Percentiles rank a stretch among this genome's conserved stretches.
These are phyloP conservation scores for Colletotrichum nymphaeae DNA, from an alignment of 2,329 filamentous ascomycete genomes.

Conservation along the genomic window DNA sequence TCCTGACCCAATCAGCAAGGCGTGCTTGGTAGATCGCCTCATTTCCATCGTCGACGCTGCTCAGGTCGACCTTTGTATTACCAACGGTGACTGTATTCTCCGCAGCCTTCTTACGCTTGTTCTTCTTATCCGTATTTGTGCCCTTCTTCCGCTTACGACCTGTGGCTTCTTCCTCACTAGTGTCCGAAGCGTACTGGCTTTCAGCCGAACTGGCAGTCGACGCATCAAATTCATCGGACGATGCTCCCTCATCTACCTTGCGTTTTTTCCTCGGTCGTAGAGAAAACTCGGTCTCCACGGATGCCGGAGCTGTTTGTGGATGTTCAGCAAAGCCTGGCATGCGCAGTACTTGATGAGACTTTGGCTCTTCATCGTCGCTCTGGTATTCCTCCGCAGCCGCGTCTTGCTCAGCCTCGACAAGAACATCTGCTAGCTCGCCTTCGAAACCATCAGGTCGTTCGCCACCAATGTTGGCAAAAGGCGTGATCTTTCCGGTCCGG, in stretches of 20 bases:
- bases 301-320: slow-evolving; percentile 44
- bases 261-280: slow-evolving; percentile 69
- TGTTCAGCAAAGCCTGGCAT: slow-evolving; percentile 76
- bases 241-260: slow-evolving; percentile 49
- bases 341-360: slow-evolving; percentile 79
- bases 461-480: slow-evolving; percentile 83
- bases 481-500: slow-evolving; percentile 96
- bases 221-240: slow-evolving; percentile 60
- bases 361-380: slow-evolving; percentile 59
- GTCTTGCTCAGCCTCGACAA: slow-evolving; percentile 87
- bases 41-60: slow-evolving; percentile 86
- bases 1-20: slow-evolving; percentile 78
- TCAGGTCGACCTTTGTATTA: slow-evolving; percentile 60
- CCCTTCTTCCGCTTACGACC: slow-evolving; percentile 55
- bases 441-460: slow-evolving; percentile 70
- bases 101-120: slow-evolving; percentile 44
- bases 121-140: slow-evolving; percentile 49
- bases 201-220: slow-evolving; percentile 38
- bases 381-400: slow-evolving; percentile 59
- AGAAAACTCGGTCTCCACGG: slow-evolving; percentile 65
- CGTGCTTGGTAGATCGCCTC: slow-evolving; percentile 83
- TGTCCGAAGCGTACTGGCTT: slow-evolving; percentile 44
- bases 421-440: slow-evolving; percentile 79
- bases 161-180: slow-evolving; percentile 52
- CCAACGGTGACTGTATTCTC: slow-evolving; percentile 36